phyloP scores from a whole-genome alignment of 75 land plant species.

The Adiantum capillusveneris region DNA sequence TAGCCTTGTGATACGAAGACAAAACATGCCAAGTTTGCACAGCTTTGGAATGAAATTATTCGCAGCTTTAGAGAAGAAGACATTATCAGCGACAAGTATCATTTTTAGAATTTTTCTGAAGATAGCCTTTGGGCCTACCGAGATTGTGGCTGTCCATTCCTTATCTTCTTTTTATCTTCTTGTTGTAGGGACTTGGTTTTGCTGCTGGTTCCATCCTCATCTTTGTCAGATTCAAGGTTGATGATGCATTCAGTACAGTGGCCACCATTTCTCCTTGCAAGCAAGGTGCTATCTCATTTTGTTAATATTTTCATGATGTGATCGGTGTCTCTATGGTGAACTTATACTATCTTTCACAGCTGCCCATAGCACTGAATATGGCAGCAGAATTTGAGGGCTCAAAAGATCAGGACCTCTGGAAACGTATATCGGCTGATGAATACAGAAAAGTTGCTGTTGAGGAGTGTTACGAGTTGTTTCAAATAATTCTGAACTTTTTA shows the following conservation, averaged over 20 bases:
- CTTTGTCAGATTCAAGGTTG: constrained; percentile 77
- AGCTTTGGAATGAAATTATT: constrained; percentile 97
- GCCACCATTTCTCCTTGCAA: constrained; percentile 97
- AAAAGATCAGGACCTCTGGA: constrained; percentile 72
- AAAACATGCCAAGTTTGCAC: constrained; percentile 95
- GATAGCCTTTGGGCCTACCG: background rate
- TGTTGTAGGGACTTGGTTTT: constrained; percentile 88
- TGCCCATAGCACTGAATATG: constrained; percentile 80
- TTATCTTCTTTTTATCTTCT: background rate
- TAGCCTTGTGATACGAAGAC: constrained; percentile 33
- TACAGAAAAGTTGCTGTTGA: constrained; percentile 88
- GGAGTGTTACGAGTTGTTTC: constrained; percentile 79
- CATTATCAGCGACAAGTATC: constrained; percentile 84
- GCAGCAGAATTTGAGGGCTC: constrained; percentile 55
- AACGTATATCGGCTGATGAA: constrained; percentile 80
- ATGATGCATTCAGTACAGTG: constrained; percentile 67
- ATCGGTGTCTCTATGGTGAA: background rate
- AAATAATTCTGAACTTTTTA: constrained; percentile 49
- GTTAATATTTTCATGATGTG: background rate
- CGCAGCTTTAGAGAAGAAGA: constrained; percentile 94
- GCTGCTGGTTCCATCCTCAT: constrained; percentile 88
- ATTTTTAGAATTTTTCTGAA: background rate
- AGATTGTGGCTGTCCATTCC: background rate
- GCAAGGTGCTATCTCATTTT: constrained; percentile 61
- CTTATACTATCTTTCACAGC: constrained; percentile 26